Evolutionary conservation across 495 filamentous ascomycete genomes (phyloP).

Genomic region (Hyaloscypha variabilis): DNA sequence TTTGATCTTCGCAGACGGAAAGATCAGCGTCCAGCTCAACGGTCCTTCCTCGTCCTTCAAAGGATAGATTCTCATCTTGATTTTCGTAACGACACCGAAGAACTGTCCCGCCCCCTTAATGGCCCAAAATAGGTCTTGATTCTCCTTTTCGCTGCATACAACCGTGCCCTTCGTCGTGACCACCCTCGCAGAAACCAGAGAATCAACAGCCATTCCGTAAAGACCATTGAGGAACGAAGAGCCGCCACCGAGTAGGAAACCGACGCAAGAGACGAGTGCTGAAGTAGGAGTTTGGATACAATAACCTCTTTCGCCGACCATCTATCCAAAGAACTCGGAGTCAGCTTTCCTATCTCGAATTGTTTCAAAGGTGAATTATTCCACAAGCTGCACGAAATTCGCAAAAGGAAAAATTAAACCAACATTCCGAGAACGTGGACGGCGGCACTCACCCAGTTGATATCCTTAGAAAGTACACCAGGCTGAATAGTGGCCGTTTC

Average conservation of each 20-base stretch:
- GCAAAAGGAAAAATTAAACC: no score
- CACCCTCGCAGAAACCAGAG: slow-evolving; percentile 48
- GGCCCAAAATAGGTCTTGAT: slow-evolving; percentile 52
- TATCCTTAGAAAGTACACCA: slow-evolving; percentile 37
- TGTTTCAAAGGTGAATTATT: no score
- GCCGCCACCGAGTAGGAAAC: slow-evolving; percentile 59
- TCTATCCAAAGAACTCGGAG: no score
- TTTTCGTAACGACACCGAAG: slow-evolving; percentile 44
- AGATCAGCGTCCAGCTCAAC: not conserved
- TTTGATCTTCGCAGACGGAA: not conserved
- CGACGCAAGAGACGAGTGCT: slow-evolving; percentile 61
- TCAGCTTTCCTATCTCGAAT: no score
- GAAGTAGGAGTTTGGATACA: slow-evolving; percentile 38
- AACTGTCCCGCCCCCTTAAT: slow-evolving; percentile 51
- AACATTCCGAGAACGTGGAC: no score
- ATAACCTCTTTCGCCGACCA: slow-evolving; percentile 28
- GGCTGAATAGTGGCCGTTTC: slow-evolving; percentile 31
- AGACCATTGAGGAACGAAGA: slow-evolving; percentile 52
- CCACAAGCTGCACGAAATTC: no score
- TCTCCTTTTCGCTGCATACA: slow-evolving; percentile 37
- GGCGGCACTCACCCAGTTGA: slow-evolving; percentile 26
- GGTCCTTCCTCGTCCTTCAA: not conserved
- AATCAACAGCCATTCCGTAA: slow-evolving; percentile 57
- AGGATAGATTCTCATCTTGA: slow-evolving; percentile 28
- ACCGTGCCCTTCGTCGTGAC: slow-evolving; percentile 49